Percentiles rank a stretch among this genome's conserved stretches.
Conservation (phyloP, 2,329 filamentous ascomycete species). For the Hypoxylon sp. region DNA sequence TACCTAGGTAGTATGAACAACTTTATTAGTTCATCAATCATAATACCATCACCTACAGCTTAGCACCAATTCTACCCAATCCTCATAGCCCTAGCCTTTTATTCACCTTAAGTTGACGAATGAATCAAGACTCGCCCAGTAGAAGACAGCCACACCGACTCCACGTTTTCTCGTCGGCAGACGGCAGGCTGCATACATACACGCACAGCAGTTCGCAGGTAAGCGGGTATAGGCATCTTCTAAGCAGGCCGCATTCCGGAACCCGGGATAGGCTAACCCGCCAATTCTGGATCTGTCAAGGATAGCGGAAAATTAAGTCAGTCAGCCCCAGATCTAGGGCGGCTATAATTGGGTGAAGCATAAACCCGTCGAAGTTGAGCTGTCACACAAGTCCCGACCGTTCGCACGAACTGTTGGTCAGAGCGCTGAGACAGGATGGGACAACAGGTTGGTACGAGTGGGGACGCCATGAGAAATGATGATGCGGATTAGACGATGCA, state of each 20-base stretch:
- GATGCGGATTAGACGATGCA: constrained; percentile 17
- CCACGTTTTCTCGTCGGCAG: constrained; percentile 43
- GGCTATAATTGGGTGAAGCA: constrained; percentile 26
- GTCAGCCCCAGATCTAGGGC: constrained; percentile 16
- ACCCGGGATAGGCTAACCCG: constrained; percentile 9
- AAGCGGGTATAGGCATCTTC: constrained; percentile 11
- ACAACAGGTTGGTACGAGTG: constrained; percentile 20
- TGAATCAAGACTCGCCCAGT: constrained; percentile 13
- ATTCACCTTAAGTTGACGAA: constrained; percentile 5
- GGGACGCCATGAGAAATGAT: constrained; percentile 23
- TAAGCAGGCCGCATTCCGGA: background rate
- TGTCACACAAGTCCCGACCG: constrained; percentile 49
- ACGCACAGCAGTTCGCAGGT: constrained; percentile 46
- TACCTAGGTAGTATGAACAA: background rate
- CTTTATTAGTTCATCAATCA: constrained; percentile 4
- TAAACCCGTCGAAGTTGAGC: constrained; percentile 42
- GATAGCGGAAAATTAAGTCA: constrained; percentile 4
- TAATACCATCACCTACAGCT: background rate
- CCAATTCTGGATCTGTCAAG: constrained; percentile 12
- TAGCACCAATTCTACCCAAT: background rate
- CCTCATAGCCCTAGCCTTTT: background rate
- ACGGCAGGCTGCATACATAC: constrained; percentile 30
- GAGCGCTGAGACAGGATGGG: constrained; percentile 49
- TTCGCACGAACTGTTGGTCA: constrained; percentile 54
- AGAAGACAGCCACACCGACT: constrained; percentile 38